Evolutionary conservation across 306 rosid genomes (phyloP).

Genomic region (Vicia sativa): DNA sequence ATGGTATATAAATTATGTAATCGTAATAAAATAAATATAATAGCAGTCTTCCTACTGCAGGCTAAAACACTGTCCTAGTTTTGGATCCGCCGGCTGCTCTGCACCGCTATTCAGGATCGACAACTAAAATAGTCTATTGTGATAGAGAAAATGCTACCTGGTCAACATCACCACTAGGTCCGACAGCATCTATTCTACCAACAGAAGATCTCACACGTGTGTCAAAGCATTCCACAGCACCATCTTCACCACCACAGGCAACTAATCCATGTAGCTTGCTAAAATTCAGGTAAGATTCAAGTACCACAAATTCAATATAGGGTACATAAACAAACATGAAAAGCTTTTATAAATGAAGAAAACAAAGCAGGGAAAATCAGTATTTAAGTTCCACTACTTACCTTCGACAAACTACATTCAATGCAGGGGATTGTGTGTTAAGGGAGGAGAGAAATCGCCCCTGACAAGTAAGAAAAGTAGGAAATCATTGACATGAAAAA

Average conservation of each 20-base stretch:
- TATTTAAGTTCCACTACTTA: slow-evolving; percentile 40
- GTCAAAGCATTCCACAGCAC: slow-evolving; percentile 94
- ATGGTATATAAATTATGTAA: background rate
- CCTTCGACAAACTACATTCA: slow-evolving; percentile 94
- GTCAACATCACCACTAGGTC: slow-evolving; percentile 71
- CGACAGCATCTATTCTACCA: slow-evolving; percentile 86
- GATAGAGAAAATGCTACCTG: slow-evolving; percentile 58
- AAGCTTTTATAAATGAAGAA: slow-evolving; percentile 32
- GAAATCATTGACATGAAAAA: slow-evolving; percentile 5
- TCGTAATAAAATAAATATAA: background rate
- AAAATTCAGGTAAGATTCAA: slow-evolving; percentile 43
- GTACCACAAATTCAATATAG: slow-evolving; percentile 31
- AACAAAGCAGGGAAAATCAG: slow-evolving; percentile 33
- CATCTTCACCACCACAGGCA: slow-evolving; percentile 98
- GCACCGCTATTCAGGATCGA: background rate
- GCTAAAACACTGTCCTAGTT: background rate
- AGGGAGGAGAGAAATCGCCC: slow-evolving; percentile 88
- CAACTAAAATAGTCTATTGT: background rate
- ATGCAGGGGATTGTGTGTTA: slow-evolving; percentile 76
- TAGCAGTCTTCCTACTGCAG: background rate
- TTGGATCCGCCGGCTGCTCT: background rate
- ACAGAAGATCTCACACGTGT: slow-evolving; percentile 74
- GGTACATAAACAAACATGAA: slow-evolving; percentile 19
- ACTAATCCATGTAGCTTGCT: slow-evolving; percentile 90
- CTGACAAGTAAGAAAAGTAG: slow-evolving; percentile 48